Evolutionary conservation across 306 rosid genomes (phyloP).

Genomic region (Castanea crenata): DNA sequence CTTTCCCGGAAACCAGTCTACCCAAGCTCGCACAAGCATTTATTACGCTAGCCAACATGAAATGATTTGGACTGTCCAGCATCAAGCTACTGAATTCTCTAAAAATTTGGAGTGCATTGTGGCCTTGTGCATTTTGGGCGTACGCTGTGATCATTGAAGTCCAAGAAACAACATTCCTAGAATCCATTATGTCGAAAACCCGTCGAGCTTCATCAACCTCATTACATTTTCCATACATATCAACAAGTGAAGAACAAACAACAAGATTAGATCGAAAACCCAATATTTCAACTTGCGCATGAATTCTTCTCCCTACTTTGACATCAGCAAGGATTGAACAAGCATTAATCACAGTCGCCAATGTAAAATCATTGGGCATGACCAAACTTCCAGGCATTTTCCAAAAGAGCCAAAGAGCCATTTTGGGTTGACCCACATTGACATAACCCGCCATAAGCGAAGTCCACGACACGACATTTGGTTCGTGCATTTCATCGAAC

Average conservation of each 20-base stretch:
- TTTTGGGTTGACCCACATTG: slow-evolving; percentile 33
- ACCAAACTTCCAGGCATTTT: slow-evolving; percentile 46
- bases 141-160: slow-evolving; percentile 78
- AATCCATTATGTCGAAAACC: slow-evolving; percentile 58
- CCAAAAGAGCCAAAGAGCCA: slow-evolving; percentile 42
- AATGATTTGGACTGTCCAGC: slow-evolving; percentile 56
- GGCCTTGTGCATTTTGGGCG: slow-evolving; percentile 69
- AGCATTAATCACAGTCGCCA: slow-evolving; percentile 61
- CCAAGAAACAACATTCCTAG: slow-evolving; percentile 77
- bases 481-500: slow-evolving; percentile 61
- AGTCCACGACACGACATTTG: slow-evolving; percentile 80
- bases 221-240: slow-evolving; percentile 84
- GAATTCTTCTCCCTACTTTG: slow-evolving; percentile 47
- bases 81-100: slow-evolving; percentile 44
- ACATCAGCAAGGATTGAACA: slow-evolving; percentile 61
- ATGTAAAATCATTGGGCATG: slow-evolving; percentile 65
- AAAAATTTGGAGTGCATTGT: slow-evolving; percentile 47
- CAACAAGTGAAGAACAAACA: slow-evolving; percentile 69
- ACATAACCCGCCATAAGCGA: slow-evolving; percentile 70
- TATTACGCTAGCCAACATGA: slow-evolving; percentile 64
- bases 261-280: slow-evolving; percentile 54
- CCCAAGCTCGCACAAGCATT: slow-evolving; percentile 83
- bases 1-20: slow-evolving; percentile 58
- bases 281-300: slow-evolving; percentile 45
- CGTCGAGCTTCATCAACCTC: slow-evolving; percentile 45